phyloP scores from a whole-genome alignment of 352 stramenopile genomes.

The Phytopythium litorale region DNA sequence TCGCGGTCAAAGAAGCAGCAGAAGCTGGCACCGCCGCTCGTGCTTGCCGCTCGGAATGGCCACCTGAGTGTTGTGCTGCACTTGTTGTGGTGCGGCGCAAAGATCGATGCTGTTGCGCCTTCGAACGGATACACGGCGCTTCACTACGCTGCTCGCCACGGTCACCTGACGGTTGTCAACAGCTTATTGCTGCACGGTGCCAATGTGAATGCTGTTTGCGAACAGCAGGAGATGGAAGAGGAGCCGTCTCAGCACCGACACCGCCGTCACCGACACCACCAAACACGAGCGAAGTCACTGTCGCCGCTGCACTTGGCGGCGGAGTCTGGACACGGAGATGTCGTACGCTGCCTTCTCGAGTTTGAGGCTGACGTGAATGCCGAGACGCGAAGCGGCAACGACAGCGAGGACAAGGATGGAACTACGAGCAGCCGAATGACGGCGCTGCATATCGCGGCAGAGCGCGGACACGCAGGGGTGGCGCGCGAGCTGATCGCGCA shows the following conservation, averaged over 20 bases:
- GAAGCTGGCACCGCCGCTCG: slow-evolving; percentile 35
- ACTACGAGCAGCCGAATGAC: slow-evolving; percentile 28
- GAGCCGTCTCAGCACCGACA: slow-evolving; percentile 1
- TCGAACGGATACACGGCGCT: slow-evolving; percentile 45
- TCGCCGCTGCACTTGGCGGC: slow-evolving; percentile 46
- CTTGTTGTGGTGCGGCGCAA: slow-evolving; percentile 39
- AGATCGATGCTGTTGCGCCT: slow-evolving; percentile 31
- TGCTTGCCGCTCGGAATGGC: slow-evolving; percentile 45
- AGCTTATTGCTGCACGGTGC: slow-evolving; percentile 48
- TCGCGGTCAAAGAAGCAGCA: slow-evolving; percentile 9
- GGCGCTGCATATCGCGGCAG: slow-evolving; percentile 49
- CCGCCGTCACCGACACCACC: not conserved
- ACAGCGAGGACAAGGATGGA: not conserved
- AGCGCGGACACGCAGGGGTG: slow-evolving; percentile 39
- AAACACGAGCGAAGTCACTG: not conserved
- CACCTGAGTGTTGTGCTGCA: slow-evolving; percentile 46
- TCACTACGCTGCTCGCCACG: slow-evolving; percentile 48
- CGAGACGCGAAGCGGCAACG: slow-evolving; percentile 23
- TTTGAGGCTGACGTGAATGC: slow-evolving; percentile 47
- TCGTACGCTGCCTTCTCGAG: slow-evolving; percentile 45
- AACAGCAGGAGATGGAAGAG: slow-evolving; percentile 19
- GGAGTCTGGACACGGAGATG: slow-evolving; percentile 44
- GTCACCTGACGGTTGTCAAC: slow-evolving; percentile 51
- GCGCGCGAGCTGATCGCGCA: slow-evolving; percentile 35
- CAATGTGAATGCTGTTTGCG: slow-evolving; percentile 40